Conservation (phyloP, 768 basidiomycete species). For the Mycena haematopus region DNA sequence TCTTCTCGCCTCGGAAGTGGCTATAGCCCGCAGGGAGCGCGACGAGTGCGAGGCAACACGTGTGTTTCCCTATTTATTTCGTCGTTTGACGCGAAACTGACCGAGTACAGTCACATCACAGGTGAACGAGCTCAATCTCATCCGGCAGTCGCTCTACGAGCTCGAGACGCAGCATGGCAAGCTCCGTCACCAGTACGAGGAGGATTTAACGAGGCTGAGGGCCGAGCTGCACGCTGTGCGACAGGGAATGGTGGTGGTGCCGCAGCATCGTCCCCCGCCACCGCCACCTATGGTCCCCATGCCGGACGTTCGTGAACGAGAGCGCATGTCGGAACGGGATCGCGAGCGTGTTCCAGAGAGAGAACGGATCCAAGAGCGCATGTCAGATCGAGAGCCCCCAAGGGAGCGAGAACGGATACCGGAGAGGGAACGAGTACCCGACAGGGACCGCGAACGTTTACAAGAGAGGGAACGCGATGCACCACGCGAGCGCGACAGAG, state of each 20-base stretch:
- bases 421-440: slow-evolving; percentile 45
- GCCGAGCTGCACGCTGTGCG: slow-evolving; percentile 59
- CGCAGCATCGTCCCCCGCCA: slow-evolving; percentile 34
- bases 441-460: slow-evolving; percentile 42
- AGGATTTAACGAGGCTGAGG: slow-evolving; percentile 62
- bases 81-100: slow-evolving; percentile 3
- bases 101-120: slow-evolving; percentile 57
- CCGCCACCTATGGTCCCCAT: slow-evolving; percentile 40
- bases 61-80: slow-evolving; percentile 38
- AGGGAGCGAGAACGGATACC: slow-evolving; percentile 48
- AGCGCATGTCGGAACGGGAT: slow-evolving; percentile 29
- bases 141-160: slow-evolving; percentile 75
- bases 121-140: slow-evolving; percentile 74
- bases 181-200: slow-evolving; percentile 71
- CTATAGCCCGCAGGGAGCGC: slow-evolving; percentile 61
- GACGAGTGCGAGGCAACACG: slow-evolving; percentile 79
- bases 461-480: slow-evolving; percentile 50
- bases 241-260: slow-evolving; percentile 36
- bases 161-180: slow-evolving; percentile 74
- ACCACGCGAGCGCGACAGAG: slow-evolving; percentile 50
- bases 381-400: slow-evolving; percentile 43
- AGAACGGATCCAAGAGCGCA: slow-evolving; percentile 41
- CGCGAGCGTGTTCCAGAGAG: slow-evolving; percentile 5
- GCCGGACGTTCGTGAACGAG: slow-evolving; percentile 23
- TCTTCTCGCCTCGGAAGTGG: slow-evolving; percentile 60